A percentile compares a stretch with the other conserved stretches of the same genome.
phyloP scores from a whole-genome alignment of 768 basidiomycete species.

The Pholiota microspora region DNA sequence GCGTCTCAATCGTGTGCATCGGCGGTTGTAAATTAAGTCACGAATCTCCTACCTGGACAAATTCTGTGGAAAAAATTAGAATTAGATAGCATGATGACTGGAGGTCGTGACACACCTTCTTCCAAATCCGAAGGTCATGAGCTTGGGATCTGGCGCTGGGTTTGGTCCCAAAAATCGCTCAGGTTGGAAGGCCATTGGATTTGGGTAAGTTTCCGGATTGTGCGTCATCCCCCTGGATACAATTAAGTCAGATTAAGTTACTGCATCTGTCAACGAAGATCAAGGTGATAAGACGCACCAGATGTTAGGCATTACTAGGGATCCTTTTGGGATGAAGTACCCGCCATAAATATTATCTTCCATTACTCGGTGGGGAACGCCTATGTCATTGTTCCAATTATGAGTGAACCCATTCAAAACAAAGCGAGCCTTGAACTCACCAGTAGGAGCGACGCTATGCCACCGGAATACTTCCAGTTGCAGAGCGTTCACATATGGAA shows the following conservation, averaged over 20 bases:
- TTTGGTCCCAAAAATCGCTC: slow-evolving; percentile 43
- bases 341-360: slow-evolving; percentile 62
- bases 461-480: slow-evolving; percentile 36
- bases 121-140: slow-evolving; percentile 53
- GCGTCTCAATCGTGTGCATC: slow-evolving; percentile 5
- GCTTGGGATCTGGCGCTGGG: slow-evolving; percentile 41
- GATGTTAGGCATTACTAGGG: slow-evolving; percentile 49
- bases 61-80: slow-evolving; percentile 18
- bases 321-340: slow-evolving; percentile 58
- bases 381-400: no score
- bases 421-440: slow-evolving; percentile 13
- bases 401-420: no score
- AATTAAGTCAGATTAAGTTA: not conserved
- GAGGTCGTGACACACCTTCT: slow-evolving; percentile 44
- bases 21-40: not conserved
- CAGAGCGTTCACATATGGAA: slow-evolving; percentile 42
- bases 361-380: slow-evolving; percentile 49
- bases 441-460: slow-evolving; percentile 32
- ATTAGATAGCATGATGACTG: no score
- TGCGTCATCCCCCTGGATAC: slow-evolving; percentile 36
- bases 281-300: slow-evolving; percentile 28
- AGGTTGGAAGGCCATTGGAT: slow-evolving; percentile 45
- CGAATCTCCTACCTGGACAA: slow-evolving; percentile 27
- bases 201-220: slow-evolving; percentile 31
- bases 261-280: not conserved